Evolutionary conservation across 129 eudicot species (phyloP).

Genomic region (Artemisia argyi): DNA sequence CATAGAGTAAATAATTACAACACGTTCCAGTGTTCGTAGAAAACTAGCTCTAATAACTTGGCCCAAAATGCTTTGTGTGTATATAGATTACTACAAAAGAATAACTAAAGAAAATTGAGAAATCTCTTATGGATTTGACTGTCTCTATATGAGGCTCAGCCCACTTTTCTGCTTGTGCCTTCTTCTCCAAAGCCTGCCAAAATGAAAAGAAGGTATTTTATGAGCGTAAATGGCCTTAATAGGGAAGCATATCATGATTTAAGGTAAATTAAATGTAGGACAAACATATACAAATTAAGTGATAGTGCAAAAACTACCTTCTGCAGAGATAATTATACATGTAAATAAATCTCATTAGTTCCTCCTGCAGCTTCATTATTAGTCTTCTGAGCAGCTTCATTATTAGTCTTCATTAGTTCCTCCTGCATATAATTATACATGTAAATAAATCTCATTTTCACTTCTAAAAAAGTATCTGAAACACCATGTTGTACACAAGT

Average conservation of each 20-base stretch:
- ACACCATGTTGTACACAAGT: not conserved
- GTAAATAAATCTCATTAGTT: too few relatives aligned
- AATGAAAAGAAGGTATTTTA: not conserved
- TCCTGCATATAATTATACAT: slow-evolving; percentile 45
- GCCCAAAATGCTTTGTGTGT: too few relatives aligned
- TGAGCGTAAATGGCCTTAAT: not conserved
- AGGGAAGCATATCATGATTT: slow-evolving; percentile 5
- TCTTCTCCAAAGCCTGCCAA: not conserved
- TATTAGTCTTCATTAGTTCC: slow-evolving; percentile 73
- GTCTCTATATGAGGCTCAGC: too few relatives aligned
- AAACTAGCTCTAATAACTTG: too few relatives aligned
- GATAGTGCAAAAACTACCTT: slow-evolving; percentile 39
- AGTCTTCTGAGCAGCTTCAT: slow-evolving; percentile 64
- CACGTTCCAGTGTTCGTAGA: too few relatives aligned
- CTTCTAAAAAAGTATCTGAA: slow-evolving; percentile 13
- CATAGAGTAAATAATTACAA: too few relatives aligned
- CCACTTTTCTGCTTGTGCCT: too few relatives aligned
- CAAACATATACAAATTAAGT: slow-evolving; percentile 8
- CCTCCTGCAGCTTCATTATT: too few relatives aligned
- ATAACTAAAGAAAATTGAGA: too few relatives aligned
- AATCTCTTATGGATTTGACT: too few relatives aligned
- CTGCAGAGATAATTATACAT: too few relatives aligned
- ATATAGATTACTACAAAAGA: too few relatives aligned
- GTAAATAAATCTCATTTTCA: slow-evolving; percentile 15
- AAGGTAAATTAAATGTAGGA: not conserved